Conservation (phyloP, 176 grass and related monocot species). For the Sorghum bicolor region Sorghum_bicolor_NCBIv3 NC_012875.2:53697501-53698000, state of each 20-base stretch:
- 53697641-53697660: slow-evolving; percentile 98
- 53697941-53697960: background rate
- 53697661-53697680: slow-evolving; percentile 92
- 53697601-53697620: slow-evolving; percentile 85
- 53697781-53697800: background rate
- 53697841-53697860: background rate
- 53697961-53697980: background rate
- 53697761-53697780: background rate
- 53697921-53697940: background rate
- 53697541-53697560: background rate
- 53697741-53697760: background rate
- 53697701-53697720: slow-evolving; percentile 76
- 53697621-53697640: slow-evolving; percentile 79
- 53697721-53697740: slow-evolving; percentile 37
- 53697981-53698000: background rate
- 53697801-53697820: background rate
- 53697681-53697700: slow-evolving; percentile 85
- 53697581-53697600: slow-evolving; percentile 99
- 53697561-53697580: slow-evolving; percentile 75
- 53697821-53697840: background rate
- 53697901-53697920: background rate
- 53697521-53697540: background rate
- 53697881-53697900: background rate
- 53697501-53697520: background rate
- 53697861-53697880: background rate